A percentile compares a stretch with the other conserved stretches of the same genome.
Conservation (phyloP, 2,329 filamentous ascomycete genomes). For the Myrmaecium sp. region DNA sequence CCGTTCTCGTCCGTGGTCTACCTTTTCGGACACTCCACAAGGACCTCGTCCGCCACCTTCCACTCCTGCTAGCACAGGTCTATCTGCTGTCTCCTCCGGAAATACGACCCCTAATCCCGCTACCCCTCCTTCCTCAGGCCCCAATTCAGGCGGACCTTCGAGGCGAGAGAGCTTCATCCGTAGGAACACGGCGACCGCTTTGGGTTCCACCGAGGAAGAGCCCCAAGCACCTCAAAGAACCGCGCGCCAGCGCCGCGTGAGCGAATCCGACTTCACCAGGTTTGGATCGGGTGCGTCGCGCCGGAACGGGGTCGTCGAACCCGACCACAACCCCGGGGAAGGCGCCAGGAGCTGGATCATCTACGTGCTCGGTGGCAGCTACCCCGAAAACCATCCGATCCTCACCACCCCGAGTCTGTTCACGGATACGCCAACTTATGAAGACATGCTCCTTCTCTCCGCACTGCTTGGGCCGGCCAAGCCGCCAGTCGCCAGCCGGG, state of each 20-base stretch:
- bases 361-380: conserved; percentile 52
- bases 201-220: conserved; percentile 26
- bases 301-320: conserved; percentile 45
- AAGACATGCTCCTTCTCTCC: conserved; percentile 54
- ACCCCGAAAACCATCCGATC: conserved; percentile 53
- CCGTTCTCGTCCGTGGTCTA: conserved; percentile 24
- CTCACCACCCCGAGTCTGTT: conserved; percentile 53
- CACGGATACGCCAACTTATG: conserved; percentile 54
- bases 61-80: conserved; percentile 41
- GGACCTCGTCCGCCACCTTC: conserved; percentile 46
- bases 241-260: conserved; percentile 36
- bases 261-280: conserved; percentile 42
- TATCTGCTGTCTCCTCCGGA: conserved; percentile 37
- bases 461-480: conserved; percentile 51
- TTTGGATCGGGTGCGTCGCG: conserved; percentile 46
- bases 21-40: conserved; percentile 36
- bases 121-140: conserved; percentile 16
- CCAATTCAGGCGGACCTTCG: conserved; percentile 17
- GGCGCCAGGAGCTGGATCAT: conserved; percentile 53
- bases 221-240: conserved; percentile 17
- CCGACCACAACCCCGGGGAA: conserved; percentile 37
- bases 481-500: conserved; percentile 47
- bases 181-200: conserved; percentile 17
- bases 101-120: conserved; percentile 22
- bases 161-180: conserved; percentile 23